Evolutionary conservation across 2,329 filamentous ascomycete genomes (phyloP).

Genomic region (Pseudogymnoascus sp.): DNA sequence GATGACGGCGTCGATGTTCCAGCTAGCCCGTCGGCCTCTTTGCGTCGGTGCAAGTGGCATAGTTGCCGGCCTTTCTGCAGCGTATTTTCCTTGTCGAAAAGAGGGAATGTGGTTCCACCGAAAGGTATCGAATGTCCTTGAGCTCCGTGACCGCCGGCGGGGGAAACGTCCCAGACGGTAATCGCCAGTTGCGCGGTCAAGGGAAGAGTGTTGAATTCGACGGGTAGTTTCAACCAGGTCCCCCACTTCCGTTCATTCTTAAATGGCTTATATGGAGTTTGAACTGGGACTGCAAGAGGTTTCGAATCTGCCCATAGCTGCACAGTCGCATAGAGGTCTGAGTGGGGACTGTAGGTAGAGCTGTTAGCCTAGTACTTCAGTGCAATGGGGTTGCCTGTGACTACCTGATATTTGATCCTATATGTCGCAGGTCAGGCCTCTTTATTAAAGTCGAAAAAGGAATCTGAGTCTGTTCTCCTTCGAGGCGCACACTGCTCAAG

Average conservation of each 20-base stretch:
- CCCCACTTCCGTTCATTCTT: constrained; percentile 77
- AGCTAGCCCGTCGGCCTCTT: constrained; percentile 76
- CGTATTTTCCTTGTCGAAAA: constrained; percentile 92
- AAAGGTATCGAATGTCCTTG: constrained; percentile 80
- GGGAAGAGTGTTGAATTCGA: constrained; percentile 75
- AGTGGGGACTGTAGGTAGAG: constrained; percentile 51
- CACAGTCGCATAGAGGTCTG: constrained; percentile 85
- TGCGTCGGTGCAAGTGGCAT: constrained; percentile 74
- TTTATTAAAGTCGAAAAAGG: constrained; percentile 71
- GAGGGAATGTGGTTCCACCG: constrained; percentile 79
- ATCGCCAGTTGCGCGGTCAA: constrained; percentile 78
- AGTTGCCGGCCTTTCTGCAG: constrained; percentile 88
- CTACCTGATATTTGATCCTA: constrained; percentile 76
- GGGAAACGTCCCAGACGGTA: constrained; percentile 90
- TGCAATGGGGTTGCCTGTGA: not conserved
- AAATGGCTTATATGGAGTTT: constrained; percentile 89
- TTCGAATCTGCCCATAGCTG: constrained; percentile 97
- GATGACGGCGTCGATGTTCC: constrained; percentile 70
- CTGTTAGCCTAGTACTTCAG: constrained; percentile 15
- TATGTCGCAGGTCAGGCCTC: constrained; percentile 71
- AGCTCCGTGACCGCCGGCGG: constrained; percentile 60
- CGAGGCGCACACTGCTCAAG: constrained; percentile 56
- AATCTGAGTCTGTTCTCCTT: constrained; percentile 68
- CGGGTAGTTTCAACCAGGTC: constrained; percentile 86
- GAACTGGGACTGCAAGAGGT: constrained; percentile 80